phyloP scores from a whole-genome alignment of 768 basidiomycete species.

The Sporobolomyces phaffii region DNA sequence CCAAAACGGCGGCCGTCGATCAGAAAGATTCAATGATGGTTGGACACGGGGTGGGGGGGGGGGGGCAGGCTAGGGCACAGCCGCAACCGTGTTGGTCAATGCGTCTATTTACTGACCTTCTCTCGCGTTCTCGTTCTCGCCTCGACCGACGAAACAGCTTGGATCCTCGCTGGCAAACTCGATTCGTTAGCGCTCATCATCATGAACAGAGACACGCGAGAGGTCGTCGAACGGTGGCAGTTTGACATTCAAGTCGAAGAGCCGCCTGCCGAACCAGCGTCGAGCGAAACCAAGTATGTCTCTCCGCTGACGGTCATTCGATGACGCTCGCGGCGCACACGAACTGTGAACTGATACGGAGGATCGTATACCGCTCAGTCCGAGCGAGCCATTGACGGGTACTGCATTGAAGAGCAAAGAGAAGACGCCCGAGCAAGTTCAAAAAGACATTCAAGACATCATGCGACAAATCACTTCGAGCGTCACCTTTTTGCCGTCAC shows the following conservation, averaged over 20 bases:
- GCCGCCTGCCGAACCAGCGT: slow-evolving; percentile 39
- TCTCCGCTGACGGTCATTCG: neutral
- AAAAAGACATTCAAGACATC: slow-evolving; percentile 94
- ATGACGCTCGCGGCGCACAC: too few species aligned
- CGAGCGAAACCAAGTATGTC: slow-evolving; percentile 46
- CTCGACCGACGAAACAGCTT: too few species aligned
- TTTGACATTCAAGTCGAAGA: slow-evolving; percentile 87
- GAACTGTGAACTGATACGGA: too few species aligned
- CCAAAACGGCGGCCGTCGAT: too few species aligned
- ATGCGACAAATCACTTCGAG: slow-evolving; percentile 97
- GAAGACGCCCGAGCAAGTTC: slow-evolving; percentile 64
- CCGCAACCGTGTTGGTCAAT: neutral
- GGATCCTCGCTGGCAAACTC: slow-evolving; percentile 86
- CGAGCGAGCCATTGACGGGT: neutral
- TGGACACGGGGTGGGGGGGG: too few species aligned
- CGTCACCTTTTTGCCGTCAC: slow-evolving; percentile 91
- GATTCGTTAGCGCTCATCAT: slow-evolving; percentile 92
- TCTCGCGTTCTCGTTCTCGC: too few species aligned
- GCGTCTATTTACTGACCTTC: neutral
- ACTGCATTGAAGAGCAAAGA: slow-evolving; percentile 40
- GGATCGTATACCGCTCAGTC: slow-evolving; percentile 34
- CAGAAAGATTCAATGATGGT: too few species aligned
- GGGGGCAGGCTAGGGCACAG: too few species aligned
- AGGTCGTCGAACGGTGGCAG: slow-evolving; percentile 93
- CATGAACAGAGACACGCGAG: slow-evolving; percentile 85